Conservation (phyloP, 208 protist genomes). For the Leishmania lainsoni region DNA sequence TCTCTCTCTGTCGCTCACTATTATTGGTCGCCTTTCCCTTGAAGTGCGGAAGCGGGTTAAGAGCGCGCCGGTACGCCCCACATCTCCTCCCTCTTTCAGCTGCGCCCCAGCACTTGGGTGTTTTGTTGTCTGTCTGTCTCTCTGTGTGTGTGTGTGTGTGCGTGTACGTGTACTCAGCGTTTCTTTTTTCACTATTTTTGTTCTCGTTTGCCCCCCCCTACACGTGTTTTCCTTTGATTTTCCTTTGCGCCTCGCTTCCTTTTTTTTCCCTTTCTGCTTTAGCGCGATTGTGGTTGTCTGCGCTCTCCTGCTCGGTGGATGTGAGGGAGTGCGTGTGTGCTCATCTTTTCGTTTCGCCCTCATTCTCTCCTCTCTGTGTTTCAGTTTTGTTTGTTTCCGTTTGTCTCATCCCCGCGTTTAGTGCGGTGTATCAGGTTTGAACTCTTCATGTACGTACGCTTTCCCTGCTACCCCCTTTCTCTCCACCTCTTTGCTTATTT, state of each 20-base stretch:
- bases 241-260: conserved; percentile 3
- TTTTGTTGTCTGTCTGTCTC: too few species aligned
- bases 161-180: not conserved
- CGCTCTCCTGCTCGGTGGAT: too few species aligned
- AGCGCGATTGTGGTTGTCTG: not conserved
- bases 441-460: conserved; percentile 4
- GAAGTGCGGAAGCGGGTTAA: not conserved
- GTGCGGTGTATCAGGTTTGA: not conserved
- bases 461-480: not conserved
- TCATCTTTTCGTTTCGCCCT: not conserved
- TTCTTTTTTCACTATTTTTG: not conserved
- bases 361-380: not conserved
- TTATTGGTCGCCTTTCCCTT: not conserved
- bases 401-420: not conserved
- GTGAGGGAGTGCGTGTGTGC: not conserved
- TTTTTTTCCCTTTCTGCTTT: not conserved
- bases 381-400: not conserved
- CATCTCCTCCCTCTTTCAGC: not conserved
- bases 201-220: not conserved
- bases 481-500: not conserved
- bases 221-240: conserved; percentile 1
- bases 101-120: not conserved
- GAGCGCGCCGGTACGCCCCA: not conserved
- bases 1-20: not conserved
- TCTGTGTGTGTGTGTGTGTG: not conserved